Conservation (phyloP, 306 rosid genomes). For the Elaeagnus macrophylla region DNA sequence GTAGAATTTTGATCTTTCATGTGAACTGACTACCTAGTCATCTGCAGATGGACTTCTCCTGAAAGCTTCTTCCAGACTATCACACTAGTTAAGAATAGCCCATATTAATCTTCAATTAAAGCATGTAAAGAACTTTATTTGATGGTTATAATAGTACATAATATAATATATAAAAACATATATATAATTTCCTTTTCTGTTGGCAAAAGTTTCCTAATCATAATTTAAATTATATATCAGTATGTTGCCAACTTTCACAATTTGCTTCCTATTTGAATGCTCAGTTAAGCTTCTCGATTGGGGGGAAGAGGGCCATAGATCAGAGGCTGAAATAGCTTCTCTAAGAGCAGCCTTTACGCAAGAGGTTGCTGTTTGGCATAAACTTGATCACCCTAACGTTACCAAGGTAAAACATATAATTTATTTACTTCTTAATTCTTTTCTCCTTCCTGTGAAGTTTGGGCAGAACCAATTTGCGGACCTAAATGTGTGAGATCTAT, state of each 20-base stretch:
- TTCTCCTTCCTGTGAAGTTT: background rate
- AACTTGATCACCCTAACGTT: constrained; percentile 96
- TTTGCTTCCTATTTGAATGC: constrained; percentile 23
- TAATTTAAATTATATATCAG: too few relatives aligned
- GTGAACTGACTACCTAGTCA: constrained; percentile 15
- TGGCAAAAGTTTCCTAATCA: too few relatives aligned
- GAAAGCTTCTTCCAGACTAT: constrained; percentile 4
- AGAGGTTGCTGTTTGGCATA: constrained; percentile 99
- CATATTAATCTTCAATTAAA: too few relatives aligned
- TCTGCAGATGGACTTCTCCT: constrained; percentile 23
- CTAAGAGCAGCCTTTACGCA: constrained; percentile 93
- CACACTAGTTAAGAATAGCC: background rate
- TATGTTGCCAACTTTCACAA: constrained; percentile 4
- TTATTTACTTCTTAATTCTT: constrained; percentile 3
- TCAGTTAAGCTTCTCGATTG: constrained; percentile 96
- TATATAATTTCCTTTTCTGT: too few relatives aligned
- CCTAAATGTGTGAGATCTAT: too few relatives aligned
- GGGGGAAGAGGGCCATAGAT: constrained; percentile 98
- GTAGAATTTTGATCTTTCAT: constrained; percentile 10
- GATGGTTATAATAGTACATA: too few relatives aligned
- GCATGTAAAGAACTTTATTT: too few relatives aligned
- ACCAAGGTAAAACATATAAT: constrained; percentile 52
- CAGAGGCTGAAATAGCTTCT: constrained; percentile 94
- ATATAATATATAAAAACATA: too few relatives aligned
- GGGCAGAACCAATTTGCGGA: too few relatives aligned